Evolutionary conservation across 1,139 yeast species (phyloP), one percentile per base, ranked within the genome.

Genomic region (Kazachstania sp.): DNA sequence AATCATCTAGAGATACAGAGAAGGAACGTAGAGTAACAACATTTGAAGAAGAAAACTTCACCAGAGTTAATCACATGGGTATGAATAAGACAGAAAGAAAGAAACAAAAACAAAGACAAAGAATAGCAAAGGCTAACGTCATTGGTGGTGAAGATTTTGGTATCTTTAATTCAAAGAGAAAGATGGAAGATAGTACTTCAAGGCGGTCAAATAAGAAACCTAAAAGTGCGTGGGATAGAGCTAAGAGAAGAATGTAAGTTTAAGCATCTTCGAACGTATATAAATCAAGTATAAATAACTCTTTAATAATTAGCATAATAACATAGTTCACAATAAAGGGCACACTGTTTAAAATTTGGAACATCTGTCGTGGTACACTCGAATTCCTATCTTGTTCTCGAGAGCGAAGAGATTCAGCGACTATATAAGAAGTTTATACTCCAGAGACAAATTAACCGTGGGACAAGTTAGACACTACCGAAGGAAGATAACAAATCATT

Each of bases 141-240:
- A 87, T 90, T 69, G 90, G 86, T 56, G 98, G 98, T 58, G 97
- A 92, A 69, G 96, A 92, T 68, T 92, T 95, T 90, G 81, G 94
- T 48, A 86, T 92, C 70, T 81, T 86, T 66, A 80, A 76, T 57
- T 79, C 79, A 49, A 73, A 71, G 53, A 71, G 82, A 53, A 64
- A 62, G 44, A 58, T 63, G 41, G 71, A 71, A 43, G 68, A 74
- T 37, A 71, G 71, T 44, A 73, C 83, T 0, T 71, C 78, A 29
- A 72, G 84, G 58, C 75, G 60, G 46, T 54, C 59, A 15, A 61
- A 54, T 45, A 69, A 71, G 45, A 66, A 64, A 45, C 57, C 69
- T n/a, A 69, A 59, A 45, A 58, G 51, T 55, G 85, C 83, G n/a
- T 84, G 94, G 94, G 92, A 83, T 54, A 79, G 84, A 61, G 90